Percentiles rank a stretch among this genome's conserved stretches.
phyloP scores from a whole-genome alignment of 2,329 filamentous ascomycete species.

The Aspergillus carbonarius region DNA sequence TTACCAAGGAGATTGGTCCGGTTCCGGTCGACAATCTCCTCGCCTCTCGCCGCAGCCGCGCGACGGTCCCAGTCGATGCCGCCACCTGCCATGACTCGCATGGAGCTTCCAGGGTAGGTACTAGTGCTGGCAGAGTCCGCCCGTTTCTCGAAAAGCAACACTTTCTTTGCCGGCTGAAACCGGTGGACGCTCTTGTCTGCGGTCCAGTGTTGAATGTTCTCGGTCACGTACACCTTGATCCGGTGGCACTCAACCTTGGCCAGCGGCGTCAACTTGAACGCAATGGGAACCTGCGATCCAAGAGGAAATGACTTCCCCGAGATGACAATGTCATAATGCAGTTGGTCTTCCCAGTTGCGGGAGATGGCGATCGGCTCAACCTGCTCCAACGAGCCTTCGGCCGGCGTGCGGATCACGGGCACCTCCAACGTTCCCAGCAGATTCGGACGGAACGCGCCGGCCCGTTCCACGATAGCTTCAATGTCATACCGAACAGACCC shows the following conservation, averaged over 20 bases:
- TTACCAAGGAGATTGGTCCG: slow-evolving; percentile 75
- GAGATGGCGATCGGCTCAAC: slow-evolving; percentile 93
- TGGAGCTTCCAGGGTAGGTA: slow-evolving; percentile 71
- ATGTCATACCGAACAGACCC: slow-evolving; percentile 86
- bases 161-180: slow-evolving; percentile 79
- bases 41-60: slow-evolving; percentile 56
- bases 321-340: slow-evolving; percentile 95
- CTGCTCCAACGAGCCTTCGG: slow-evolving; percentile 84
- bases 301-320: slow-evolving; percentile 93
- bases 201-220: slow-evolving; percentile 89
- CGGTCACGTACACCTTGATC: slow-evolving; percentile 86
- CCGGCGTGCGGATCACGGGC: slow-evolving; percentile 76
- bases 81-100: slow-evolving; percentile 75
- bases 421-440: slow-evolving; percentile 80
- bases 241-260: slow-evolving; percentile 93
- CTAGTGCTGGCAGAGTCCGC: slow-evolving; percentile 74
- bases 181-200: slow-evolving; percentile 80
- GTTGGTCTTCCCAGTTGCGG: slow-evolving; percentile 89
- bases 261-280: slow-evolving; percentile 87
- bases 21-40: slow-evolving; percentile 55
- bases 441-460: slow-evolving; percentile 87
- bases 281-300: slow-evolving; percentile 83
- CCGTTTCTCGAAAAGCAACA: slow-evolving; percentile 82
- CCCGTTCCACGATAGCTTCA: slow-evolving; percentile 78
- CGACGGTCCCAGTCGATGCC: slow-evolving; percentile 68